Percentiles rank a stretch among this genome's conserved stretches.
Conservation (phyloP, 2,329 filamentous ascomycete species). For the Shiraia bambusicola region DNA sequence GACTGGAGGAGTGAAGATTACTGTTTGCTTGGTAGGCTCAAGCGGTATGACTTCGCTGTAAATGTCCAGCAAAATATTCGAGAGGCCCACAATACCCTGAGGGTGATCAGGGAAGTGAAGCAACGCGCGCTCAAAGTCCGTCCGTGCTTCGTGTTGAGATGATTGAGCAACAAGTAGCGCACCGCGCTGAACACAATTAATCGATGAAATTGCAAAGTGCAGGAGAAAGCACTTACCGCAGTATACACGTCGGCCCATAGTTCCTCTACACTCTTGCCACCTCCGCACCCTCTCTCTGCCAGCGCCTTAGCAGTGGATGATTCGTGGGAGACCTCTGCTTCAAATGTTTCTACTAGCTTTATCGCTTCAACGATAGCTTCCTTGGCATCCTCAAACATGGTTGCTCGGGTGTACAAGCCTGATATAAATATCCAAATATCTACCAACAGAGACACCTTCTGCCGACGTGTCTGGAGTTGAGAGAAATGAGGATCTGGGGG, state of each 20-base stretch:
- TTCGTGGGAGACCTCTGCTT: slow-evolving; percentile 65
- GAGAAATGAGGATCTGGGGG: slow-evolving; percentile 53
- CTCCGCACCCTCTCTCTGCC: slow-evolving; percentile 71
- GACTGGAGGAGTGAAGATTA: slow-evolving; percentile 11
- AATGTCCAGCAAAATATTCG: slow-evolving; percentile 82
- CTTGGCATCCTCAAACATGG: slow-evolving; percentile 75
- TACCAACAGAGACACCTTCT: slow-evolving; percentile 62
- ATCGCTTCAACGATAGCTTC: slow-evolving; percentile 80
- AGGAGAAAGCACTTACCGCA: slow-evolving; percentile 60
- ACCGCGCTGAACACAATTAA: slow-evolving; percentile 58
- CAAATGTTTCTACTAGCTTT: slow-evolving; percentile 71
- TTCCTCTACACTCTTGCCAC: slow-evolving; percentile 78
- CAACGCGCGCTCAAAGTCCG: slow-evolving; percentile 79
- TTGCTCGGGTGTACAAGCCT: slow-evolving; percentile 80
- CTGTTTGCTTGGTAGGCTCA: slow-evolving; percentile 53
- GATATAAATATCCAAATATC: slow-evolving; percentile 90
- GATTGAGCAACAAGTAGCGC: slow-evolving; percentile 64
- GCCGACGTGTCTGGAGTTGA: slow-evolving; percentile 54
- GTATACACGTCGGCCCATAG: slow-evolving; percentile 81
- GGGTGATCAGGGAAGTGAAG: slow-evolving; percentile 78
- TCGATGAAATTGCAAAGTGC: background rate
- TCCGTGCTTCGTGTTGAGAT: slow-evolving; percentile 67
- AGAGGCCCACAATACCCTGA: slow-evolving; percentile 76
- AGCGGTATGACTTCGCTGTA: slow-evolving; percentile 66
- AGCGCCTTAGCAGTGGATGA: slow-evolving; percentile 64